Evolutionary conservation across 345 rosid genomes (phyloP), one percentile per base, ranked within the genome.

Genomic region (Reutealis trisperma): DNA sequence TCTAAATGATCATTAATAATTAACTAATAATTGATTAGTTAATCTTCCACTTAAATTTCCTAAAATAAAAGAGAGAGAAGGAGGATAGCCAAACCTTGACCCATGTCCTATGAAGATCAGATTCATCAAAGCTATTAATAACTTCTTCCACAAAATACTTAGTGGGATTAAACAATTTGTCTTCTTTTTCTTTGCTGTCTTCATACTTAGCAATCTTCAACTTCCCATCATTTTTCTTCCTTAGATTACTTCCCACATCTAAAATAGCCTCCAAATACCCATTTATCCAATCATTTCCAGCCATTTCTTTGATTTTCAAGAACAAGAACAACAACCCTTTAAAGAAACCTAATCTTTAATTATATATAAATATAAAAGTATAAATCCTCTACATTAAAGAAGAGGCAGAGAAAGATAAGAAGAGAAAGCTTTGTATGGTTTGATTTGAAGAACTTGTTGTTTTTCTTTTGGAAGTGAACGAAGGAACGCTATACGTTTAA

Each of bases 91-190:
- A 32, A 47, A 89, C 97, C 97, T 93, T 93, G 67, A 91, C 89
- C 96, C 98, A 93, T 37, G 98, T 93, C 86, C 85, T 88, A 72
- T 93, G 90, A 72, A 93, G 96, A 73, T 91, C 98, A 75, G 91
- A 84, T 76, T 93, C 98, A 82, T 93, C 94, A 72, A 91, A 90
- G 79, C 94, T 86, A 78, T 88, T 93, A 79, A 89, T 84, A 5
- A 91, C 98, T 80, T 93, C 98, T 87, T 91, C 96, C 63, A 93
- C 96, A 73, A 93, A 93, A 84, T 93, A 93, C 82, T 81, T 89
- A 15, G 90, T 93, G 45, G 96, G 91, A 86, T 90, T 90, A 69
- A 93, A 91, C 73, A 87, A 62, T 78, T 89, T 83, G 52, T 84
- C 88, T 61, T 82, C 89, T 67, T 87, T 87, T 24, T 74, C 81